Base-by-base conservation (phyloP, 2,329 filamentous ascomycete genomes). In the Verticillium nonalfalfae region DNA sequence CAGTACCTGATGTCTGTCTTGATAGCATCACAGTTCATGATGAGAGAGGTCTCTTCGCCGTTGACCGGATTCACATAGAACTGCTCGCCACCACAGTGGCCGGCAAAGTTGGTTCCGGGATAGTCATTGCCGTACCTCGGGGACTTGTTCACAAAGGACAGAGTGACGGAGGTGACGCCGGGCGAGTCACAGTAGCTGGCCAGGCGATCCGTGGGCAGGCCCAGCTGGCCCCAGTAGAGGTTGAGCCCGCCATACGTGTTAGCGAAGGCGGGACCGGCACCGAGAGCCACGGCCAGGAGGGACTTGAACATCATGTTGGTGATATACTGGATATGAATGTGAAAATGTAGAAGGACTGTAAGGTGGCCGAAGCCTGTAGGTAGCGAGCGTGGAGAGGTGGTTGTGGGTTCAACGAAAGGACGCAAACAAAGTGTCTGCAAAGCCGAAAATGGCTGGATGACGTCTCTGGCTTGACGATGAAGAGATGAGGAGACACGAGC, bases 1-100 rank as follows among this genome's bases (percentile, higher is more conserved):
- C 78, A 80, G 66, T 75, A 74, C 33, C 72, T 66, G 59, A 79
- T 77, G 60, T 78, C 76, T 36, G 70, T 59, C 65, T 75, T 72
- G 50, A 80, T 72, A 7, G 60, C 60, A 5, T 67, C 57, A 64
- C 77, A 80, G 59, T 74, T 66, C 60, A 64, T 70, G 59, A 75
- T 69, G 26, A 78, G 70, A 14, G 70, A 63, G 11, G 75, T 72
- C 15, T 59, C 18, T 6, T 62, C 33, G 33, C 69, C 68, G 2
- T 66, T 33, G 45, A 9, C 45, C 1, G 62, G 60, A 36, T 62
- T 59, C 33, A 69, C 68, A 56, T 61, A 61, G 63, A 66, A 73
- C 39, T 63, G 60, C 13, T 65, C 68, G 31, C 60, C 70, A 40
- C 71, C 71, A 64, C 76, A 78, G 67, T 77, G 74, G 26, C 70